Base-by-base conservation (phyloP, 108 stramenopile genomes). In the Skeletonema marinoi region DNA sequence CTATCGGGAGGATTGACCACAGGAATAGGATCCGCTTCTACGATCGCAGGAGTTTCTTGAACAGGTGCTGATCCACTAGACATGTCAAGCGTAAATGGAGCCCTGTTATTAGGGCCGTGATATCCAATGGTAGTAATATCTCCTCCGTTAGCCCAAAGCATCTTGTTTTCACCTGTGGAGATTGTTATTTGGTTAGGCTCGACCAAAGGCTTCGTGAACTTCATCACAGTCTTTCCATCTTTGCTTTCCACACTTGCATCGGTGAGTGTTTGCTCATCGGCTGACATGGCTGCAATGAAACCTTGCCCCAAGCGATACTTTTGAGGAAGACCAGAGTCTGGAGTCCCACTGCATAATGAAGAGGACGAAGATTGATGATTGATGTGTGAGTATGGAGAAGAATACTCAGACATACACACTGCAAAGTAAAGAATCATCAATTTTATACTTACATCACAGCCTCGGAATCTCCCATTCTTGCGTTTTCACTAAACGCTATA, bases 401-500 rank as follows among this genome's bases (percentile, higher is more conserved):
- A 2, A 38, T 3, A 19, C 36, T 5, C 4, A 64, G 63, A n/a
- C n/a, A n/a, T n/a, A 42, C 5, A 42, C 6, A 64, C 39, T 38
- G 0, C 36, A 0, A 39, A 16, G 35, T 6, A 21, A 64, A 17
- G 17, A 0, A 35, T 64, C 2, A 5, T 17, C 6, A 38, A 17
- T 36, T 10, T 39, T n/a, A 38, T 9, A 64, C 63, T 39, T 13
- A 38, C 39, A 64, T 5, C 10, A 56, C 29, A 25, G 25, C 54
- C 5, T 56, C 6, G 8, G 54, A 56, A 1, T 25, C 54, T 19
- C 54, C 54, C 54, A 56, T 56, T 6, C 6, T 56, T 19, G 58
- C 68, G 56, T 69, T 60, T 21, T 69, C 44, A 33, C 68, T 77
- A 21, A 77, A 77, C 14, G 62, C 76, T 50, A 77, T 77, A 61